Percentiles rank a stretch among this genome's conserved stretches.
Conservation (phyloP, 257 asterid genomes). For the Fraxinus anomala region DNA sequence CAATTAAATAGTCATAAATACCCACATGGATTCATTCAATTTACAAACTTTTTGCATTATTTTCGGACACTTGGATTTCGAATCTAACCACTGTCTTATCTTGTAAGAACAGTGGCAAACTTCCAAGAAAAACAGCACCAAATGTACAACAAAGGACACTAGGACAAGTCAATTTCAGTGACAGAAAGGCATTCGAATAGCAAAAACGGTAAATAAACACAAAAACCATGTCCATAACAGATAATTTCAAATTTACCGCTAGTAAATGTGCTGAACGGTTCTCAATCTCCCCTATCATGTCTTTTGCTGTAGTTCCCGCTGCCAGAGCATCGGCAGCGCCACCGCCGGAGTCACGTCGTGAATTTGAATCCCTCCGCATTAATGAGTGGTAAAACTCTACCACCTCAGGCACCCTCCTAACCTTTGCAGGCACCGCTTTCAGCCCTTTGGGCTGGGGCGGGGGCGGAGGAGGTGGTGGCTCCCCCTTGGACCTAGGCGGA, state of each 20-base stretch:
- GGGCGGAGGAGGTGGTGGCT: slow-evolving; percentile 33
- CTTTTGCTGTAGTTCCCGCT: slow-evolving; percentile 39
- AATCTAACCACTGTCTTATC: slow-evolving; percentile 47
- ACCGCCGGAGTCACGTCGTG: slow-evolving; percentile 40
- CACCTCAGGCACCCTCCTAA: slow-evolving; percentile 52
- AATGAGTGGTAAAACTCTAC: slow-evolving; percentile 56
- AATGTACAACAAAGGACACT: slow-evolving; percentile 30
- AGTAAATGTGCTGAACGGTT: slow-evolving; percentile 54
- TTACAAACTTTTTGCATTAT: slow-evolving; percentile 19
- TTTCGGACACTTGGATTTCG: slow-evolving; percentile 31
- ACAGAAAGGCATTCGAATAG: slow-evolving; percentile 25
- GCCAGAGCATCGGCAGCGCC: slow-evolving; percentile 31
- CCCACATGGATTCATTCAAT: slow-evolving; percentile 41
- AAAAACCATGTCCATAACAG: neutral
- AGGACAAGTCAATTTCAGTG: slow-evolving; percentile 38
- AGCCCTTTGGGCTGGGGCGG: slow-evolving; percentile 39
- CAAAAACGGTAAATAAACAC: slow-evolving; percentile 21
- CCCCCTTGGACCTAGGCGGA: neutral
- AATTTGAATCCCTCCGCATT: slow-evolving; percentile 46
- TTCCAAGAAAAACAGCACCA: slow-evolving; percentile 35
- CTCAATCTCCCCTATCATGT: slow-evolving; percentile 60
- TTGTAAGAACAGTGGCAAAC: slow-evolving; percentile 24
- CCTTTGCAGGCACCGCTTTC: slow-evolving; percentile 37
- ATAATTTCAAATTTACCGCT: slow-evolving; percentile 35
- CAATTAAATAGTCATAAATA: slow-evolving; percentile 32